Conservation (phyloP, 129 eudicot genomes). For the Helianthus annuus region HanXRQr2.0-SUNRISE NC_035438.2:18701713-18702212, state of each 20-base stretch:
- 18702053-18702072: slow-evolving; percentile 82
- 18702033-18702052: slow-evolving; percentile 67
- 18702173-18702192: slow-evolving; percentile 76
- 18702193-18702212: slow-evolving; percentile 83
- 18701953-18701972: slow-evolving; percentile 58
- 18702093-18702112: slow-evolving; percentile 67
- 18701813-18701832: slow-evolving; percentile 69
- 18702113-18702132: slow-evolving; percentile 56
- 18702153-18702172: slow-evolving; percentile 70
- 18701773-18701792: slow-evolving; percentile 46
- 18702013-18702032: slow-evolving; percentile 64
- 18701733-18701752: slow-evolving; percentile 74
- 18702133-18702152: slow-evolving; percentile 81
- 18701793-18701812: slow-evolving; percentile 61
- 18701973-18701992: slow-evolving; percentile 83
- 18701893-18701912: slow-evolving; percentile 80
- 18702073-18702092: slow-evolving; percentile 68
- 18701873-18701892: slow-evolving; percentile 58
- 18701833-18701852: slow-evolving; percentile 79
- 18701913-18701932: slow-evolving; percentile 72
- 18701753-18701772: slow-evolving; percentile 94
- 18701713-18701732: slow-evolving; percentile 48
- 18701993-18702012: slow-evolving; percentile 67
- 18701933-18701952: slow-evolving; percentile 68
- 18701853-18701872: slow-evolving; percentile 69